These are phyloP conservation scores for Ganoderma multipileum DNA, from an alignment of 1,284 basidiomycete species.

Conservation along the genomic window DNA sequence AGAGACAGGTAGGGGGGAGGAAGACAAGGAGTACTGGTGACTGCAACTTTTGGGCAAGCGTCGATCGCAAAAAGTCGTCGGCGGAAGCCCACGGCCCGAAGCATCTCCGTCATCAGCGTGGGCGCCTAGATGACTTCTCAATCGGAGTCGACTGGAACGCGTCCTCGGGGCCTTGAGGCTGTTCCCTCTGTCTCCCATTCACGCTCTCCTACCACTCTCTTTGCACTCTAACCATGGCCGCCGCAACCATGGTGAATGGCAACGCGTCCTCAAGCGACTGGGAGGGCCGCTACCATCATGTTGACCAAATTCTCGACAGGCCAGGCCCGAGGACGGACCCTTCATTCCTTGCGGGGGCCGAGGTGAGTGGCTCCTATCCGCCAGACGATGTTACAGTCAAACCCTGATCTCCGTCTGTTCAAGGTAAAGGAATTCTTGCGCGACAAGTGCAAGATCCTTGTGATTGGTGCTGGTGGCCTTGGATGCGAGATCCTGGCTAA, in stretches of 20 bases:
- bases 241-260: slow-evolving; percentile 36
- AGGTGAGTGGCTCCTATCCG: slow-evolving; percentile 49
- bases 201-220: slow-evolving; percentile 5
- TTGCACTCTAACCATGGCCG: slow-evolving; percentile 37
- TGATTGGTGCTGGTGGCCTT: slow-evolving; percentile 95
- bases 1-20: slow-evolving; percentile 1
- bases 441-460: slow-evolving; percentile 89
- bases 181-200: background rate
- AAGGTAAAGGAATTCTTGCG: slow-evolving; percentile 91
- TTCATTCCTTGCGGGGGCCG: slow-evolving; percentile 75
- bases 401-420: background rate
- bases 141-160: slow-evolving; percentile 10
- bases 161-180: slow-evolving; percentile 14
- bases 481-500: slow-evolving; percentile 97
- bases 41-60: background rate
- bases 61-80: slow-evolving; percentile 26
- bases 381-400: background rate
- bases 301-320: slow-evolving; percentile 83
- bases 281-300: slow-evolving; percentile 76
- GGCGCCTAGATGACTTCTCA: slow-evolving; percentile 25
- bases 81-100: slow-evolving; percentile 1
- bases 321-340: slow-evolving; percentile 85
- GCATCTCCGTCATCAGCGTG: slow-evolving; percentile 18
- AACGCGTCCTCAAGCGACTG: slow-evolving; percentile 57
- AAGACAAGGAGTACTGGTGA: background rate